Evolutionary conservation across 106 monocot species (phyloP).

Genomic region (Alisma plantagoaquatica): DNA sequence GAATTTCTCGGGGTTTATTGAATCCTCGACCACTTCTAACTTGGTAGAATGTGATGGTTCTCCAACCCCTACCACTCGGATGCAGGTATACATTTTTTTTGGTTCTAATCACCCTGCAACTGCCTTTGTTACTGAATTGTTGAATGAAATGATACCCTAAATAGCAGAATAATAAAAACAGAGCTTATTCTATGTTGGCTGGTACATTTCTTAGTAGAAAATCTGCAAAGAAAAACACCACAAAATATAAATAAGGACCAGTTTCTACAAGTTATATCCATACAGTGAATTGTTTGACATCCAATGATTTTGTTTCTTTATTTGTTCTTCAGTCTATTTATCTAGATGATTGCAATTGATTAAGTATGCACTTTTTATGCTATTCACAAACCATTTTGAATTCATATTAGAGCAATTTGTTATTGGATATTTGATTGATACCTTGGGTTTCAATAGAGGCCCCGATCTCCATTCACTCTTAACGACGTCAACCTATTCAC

Average conservation of each 20-base stretch:
- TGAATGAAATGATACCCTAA: not conserved
- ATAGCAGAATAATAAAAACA: no score
- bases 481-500: slow-evolving; percentile 49
- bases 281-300: not conserved
- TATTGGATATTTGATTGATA: not conserved
- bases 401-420: not conserved
- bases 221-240: not conserved
- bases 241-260: not conserved
- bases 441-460: slow-evolving; percentile 28
- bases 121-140: not conserved
- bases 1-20: slow-evolving; percentile 53
- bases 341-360: not conserved
- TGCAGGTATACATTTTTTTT: slow-evolving; percentile 36
- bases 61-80: slow-evolving; percentile 66
- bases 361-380: not conserved
- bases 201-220: not conserved
- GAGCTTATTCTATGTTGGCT: no score
- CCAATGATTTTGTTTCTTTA: not conserved
- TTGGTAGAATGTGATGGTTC: slow-evolving; percentile 6
- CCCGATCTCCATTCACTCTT: slow-evolving; percentile 18
- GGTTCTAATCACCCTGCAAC: not conserved
- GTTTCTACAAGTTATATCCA: not conserved
- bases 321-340: not conserved
- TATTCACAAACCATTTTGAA: not conserved
- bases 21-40: slow-evolving; percentile 7